These are phyloP conservation scores for Cladochytrium replicatum DNA, from an alignment of 192 early-diverging fungal genomes.

Conservation along the genomic window DNA sequence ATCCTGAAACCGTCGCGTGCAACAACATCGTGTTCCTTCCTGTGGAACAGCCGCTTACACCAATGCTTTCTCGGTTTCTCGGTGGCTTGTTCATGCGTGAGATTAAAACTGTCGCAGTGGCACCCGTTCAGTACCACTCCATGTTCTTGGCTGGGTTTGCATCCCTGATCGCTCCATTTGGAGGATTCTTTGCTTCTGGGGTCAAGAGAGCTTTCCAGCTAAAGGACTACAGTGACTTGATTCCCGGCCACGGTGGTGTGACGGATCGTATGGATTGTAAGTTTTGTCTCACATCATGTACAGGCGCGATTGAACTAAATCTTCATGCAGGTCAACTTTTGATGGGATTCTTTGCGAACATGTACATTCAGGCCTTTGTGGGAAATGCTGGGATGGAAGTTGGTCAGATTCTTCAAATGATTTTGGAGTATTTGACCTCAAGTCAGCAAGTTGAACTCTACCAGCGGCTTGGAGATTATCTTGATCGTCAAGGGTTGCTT, in stretches of 20 bases:
- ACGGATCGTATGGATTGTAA: conserved; percentile 72
- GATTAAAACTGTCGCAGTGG: conserved; percentile 56
- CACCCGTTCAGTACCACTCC: conserved; percentile 81
- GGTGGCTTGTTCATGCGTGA: conserved; percentile 1
- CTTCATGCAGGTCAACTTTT: conserved; percentile 72
- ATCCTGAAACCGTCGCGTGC: no score
- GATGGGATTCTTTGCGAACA: conserved; percentile 86
- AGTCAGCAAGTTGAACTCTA: conserved; percentile 14
- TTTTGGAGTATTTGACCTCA: conserved; percentile 1
- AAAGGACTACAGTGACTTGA: conserved; percentile 94
- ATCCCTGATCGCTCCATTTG: conserved; percentile 91
- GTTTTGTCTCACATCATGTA: not conserved
- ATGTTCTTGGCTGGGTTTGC: conserved; percentile 85
- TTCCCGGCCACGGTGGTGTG: conserved; percentile 94
- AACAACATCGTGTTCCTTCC: conserved; percentile 58
- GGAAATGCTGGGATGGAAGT: conserved; percentile 50
- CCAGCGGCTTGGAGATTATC: conserved; percentile 1
- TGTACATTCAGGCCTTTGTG: conserved; percentile 79
- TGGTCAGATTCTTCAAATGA: conserved; percentile 14
- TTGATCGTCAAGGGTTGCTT: conserved; percentile 12
- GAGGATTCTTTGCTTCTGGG: conserved; percentile 95
- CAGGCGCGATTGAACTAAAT: not conserved
- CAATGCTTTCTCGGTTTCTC: conserved; percentile 11
- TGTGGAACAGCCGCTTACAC: conserved; percentile 30
- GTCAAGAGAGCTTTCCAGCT: conserved; percentile 95